A percentile compares a stretch with the other conserved stretches of the same genome.
phyloP scores from a whole-genome alignment of 2,329 filamentous ascomycete genomes.

The Teratosphaeria epicoccoides region DNA sequence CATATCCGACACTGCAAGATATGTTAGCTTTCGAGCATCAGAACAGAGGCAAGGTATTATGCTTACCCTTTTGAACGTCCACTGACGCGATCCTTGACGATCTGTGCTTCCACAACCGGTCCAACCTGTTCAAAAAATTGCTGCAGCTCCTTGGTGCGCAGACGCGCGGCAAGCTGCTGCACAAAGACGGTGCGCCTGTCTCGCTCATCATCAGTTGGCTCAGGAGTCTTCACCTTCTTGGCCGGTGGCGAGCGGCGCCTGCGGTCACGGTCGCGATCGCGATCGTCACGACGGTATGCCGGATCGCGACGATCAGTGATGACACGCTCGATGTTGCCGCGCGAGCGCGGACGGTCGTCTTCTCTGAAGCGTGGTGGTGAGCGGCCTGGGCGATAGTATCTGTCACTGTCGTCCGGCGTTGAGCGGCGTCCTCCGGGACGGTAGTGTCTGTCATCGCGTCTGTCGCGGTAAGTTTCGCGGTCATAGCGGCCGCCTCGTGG shows the following conservation, averaged over 20 bases:
- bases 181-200: conserved; percentile 96
- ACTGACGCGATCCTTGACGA: conserved; percentile 95
- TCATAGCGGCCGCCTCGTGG: conserved; percentile 14
- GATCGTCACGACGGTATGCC: conserved; percentile 42
- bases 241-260: conserved; percentile 26
- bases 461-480: conserved; percentile 10
- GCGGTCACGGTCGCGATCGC: conserved; percentile 30
- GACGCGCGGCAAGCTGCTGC: conserved; percentile 88
- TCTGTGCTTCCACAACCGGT: conserved; percentile 91
- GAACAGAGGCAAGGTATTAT: conserved; percentile 1
- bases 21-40: conserved; percentile 28
- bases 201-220: conserved; percentile 86
- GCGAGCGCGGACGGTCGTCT: conserved; percentile 47
- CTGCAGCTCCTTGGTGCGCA: conserved; percentile 85
- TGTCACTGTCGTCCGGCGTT: conserved; percentile 27
- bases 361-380: conserved; percentile 47
- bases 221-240: conserved; percentile 42
- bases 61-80: conserved; percentile 92
- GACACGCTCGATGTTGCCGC: conserved; percentile 26
- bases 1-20: conserved; percentile 75
- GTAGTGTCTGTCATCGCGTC: conserved; percentile 24
- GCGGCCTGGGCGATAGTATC: conserved; percentile 26
- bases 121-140: conserved; percentile 93
- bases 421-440: conserved; percentile 25
- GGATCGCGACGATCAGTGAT: not conserved